A percentile compares a stretch with the other conserved stretches of the same genome.
Evolutionary conservation across 2,329 filamentous ascomycete species (phyloP).

Genomic region (Alternaria arbusti): DNA sequence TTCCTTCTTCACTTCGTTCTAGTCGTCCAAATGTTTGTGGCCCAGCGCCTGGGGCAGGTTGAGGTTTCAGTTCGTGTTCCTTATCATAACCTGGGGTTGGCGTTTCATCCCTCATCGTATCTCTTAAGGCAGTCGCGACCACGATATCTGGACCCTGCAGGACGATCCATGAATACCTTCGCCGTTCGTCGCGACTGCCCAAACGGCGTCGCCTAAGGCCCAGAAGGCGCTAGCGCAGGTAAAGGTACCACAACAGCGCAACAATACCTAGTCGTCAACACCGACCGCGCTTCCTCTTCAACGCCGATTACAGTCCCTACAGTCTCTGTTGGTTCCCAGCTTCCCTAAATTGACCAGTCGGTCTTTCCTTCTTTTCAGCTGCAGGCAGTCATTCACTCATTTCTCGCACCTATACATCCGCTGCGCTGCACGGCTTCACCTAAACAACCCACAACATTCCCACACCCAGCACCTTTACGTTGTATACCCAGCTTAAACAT

Average conservation of each 20-base stretch:
- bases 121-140: conserved; percentile 18
- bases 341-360: conserved; percentile 26
- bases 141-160: conserved; percentile 5
- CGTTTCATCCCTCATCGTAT: conserved; percentile 26
- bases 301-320: conserved; percentile 27
- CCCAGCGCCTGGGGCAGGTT: conserved; percentile 17
- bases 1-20: background rate
- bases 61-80: conserved; percentile 29
- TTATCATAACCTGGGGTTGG: conserved; percentile 18
- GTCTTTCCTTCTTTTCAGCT: conserved; percentile 27
- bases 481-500: conserved; percentile 30
- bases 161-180: conserved; percentile 5
- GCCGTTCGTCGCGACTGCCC: conserved; percentile 12
- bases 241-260: conserved; percentile 18
- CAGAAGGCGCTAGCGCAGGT: conserved; percentile 17
- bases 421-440: conserved; percentile 6
- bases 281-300: conserved; percentile 22
- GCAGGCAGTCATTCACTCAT: conserved; percentile 34
- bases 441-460: conserved; percentile 7
- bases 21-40: conserved; percentile 3
- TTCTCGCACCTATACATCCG: conserved; percentile 13
- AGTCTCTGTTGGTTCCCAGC: conserved; percentile 13
- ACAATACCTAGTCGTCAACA: conserved; percentile 13
- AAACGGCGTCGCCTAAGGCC: conserved; percentile 19
- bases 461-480: conserved; percentile 22